Conservation (phyloP, 2,329 filamentous ascomycete genomes). For the Thielaviopsis euricoi region DNA sequence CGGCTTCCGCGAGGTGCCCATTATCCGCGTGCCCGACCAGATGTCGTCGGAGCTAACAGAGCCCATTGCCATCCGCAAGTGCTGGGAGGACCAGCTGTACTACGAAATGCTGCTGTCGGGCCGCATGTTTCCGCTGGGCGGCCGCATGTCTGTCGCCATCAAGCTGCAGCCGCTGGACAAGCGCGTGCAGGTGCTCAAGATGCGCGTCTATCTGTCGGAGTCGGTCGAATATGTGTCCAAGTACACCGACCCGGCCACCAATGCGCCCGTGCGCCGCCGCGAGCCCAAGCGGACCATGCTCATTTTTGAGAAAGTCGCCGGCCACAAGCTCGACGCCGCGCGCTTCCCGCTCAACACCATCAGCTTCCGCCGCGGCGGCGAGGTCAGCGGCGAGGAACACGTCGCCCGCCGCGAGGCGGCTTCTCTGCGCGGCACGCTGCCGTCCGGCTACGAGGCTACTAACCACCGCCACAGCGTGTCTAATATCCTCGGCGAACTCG, state of each 20-base stretch:
- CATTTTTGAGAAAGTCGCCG: constrained; percentile 75
- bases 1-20: constrained; percentile 63
- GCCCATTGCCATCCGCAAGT: constrained; percentile 81
- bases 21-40: constrained; percentile 75
- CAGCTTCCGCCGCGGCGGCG: constrained; percentile 40
- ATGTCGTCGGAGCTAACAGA: constrained; percentile 81
- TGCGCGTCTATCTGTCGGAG: constrained; percentile 84
- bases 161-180: constrained; percentile 86
- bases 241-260: constrained; percentile 6
- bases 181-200: constrained; percentile 68
- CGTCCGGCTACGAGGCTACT: constrained; percentile 18
- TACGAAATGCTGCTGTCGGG: constrained; percentile 95
- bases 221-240: constrained; percentile 74
- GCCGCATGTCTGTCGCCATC: constrained; percentile 81
- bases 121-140: constrained; percentile 81
- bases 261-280: constrained; percentile 33
- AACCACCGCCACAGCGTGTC: constrained; percentile 21
- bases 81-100: constrained; percentile 88
- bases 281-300: constrained; percentile 73
- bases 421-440: constrained; percentile 22
- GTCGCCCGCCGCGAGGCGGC: constrained; percentile 36
- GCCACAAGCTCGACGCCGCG: constrained; percentile 58
- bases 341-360: constrained; percentile 21
- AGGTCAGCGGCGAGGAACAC: constrained; percentile 39
- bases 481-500: constrained; percentile 68